Base-by-base conservation (phyloP, 2,329 filamentous ascomycete species). In the Fonsecaea nubica region DNA sequence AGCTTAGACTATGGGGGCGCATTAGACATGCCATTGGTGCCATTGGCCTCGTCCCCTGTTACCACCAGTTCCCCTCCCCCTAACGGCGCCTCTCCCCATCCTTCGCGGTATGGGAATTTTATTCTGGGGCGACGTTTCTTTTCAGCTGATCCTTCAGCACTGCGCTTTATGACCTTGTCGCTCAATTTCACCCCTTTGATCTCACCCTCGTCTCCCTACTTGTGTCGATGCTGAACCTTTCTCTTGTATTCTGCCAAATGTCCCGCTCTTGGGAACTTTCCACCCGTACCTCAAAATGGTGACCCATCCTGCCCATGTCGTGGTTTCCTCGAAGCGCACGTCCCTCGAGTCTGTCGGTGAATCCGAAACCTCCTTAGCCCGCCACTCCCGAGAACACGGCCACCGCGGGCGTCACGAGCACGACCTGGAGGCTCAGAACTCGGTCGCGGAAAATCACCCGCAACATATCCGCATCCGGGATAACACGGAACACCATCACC, bases 401-500 rank as follows among this genome's bases (percentile, higher is more conserved):
- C 63, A 55, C 32, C 42, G 55, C 15, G 30, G 42, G 18, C 40
- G 36, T n/a, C 56, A 32, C 10, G 40, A 65, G 25, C 38, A 58
- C 7, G 60, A 62, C 40, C 7, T 62, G 10, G 66, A 68, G 48
- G 66, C 66, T 21, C 62, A 68, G 57, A 56, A 48, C 32, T 9
- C 45, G 1, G 33, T 50, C 15, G 33, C 50, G 32, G 58, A 38
- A 25, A 21, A 33, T 30, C n/a, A 9, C 12, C 15, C 35, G 50
- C 36, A 54, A 13, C 66, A 68, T 42, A 48, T 68, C 45, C 58
- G 59, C 4, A 66, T 68, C 38, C 38, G 59, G 38, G 63, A 68
- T 10, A 62, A 60, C 10, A 52, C 56, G 10, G 63, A 68, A 30
- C 59, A 61, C 36, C 60, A 58, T 33, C 45, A 48, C 6, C 50